A percentile compares a stretch with the other conserved stretches of the same genome.
Evolutionary conservation across 1,284 basidiomycete species (phyloP).

Genomic region (Papiliotrema nemorosa): DNA sequence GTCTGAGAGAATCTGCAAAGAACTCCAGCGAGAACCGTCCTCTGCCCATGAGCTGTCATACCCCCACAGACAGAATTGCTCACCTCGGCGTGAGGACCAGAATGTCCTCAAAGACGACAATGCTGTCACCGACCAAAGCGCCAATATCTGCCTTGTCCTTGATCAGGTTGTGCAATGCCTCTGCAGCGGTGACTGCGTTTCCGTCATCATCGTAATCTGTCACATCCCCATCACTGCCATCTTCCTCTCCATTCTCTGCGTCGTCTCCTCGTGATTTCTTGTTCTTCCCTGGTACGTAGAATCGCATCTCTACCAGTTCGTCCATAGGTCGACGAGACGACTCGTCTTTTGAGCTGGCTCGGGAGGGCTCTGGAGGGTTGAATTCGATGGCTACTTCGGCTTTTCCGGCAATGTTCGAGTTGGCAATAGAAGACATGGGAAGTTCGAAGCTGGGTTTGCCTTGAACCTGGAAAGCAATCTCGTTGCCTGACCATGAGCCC

Average conservation of each 20-base stretch:
- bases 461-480: conserved; percentile 84
- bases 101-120: conserved; percentile 94
- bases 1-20: conserved; percentile 87
- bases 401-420: conserved; percentile 95
- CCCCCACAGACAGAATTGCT: conserved; percentile 10
- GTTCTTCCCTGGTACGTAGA: conserved; percentile 81
- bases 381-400: conserved; percentile 98
- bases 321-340: conserved; percentile 56
- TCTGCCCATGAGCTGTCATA: conserved; percentile 47
- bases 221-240: conserved; percentile 66
- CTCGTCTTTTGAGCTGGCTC: conserved; percentile 35
- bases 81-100: conserved; percentile 85
- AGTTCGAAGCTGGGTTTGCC: conserved; percentile 91
- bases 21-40: conserved; percentile 98
- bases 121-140: conserved; percentile 84
- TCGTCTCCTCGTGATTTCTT: conserved; percentile 58
- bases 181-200: conserved; percentile 73
- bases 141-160: conserved; percentile 97
- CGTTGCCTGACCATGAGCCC: conserved; percentile 61
- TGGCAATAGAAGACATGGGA: conserved; percentile 81
- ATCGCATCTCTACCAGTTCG: conserved; percentile 93
- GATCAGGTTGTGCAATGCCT: conserved; percentile 93
- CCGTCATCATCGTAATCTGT: conserved; percentile 53
- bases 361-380: conserved; percentile 54
- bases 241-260: conserved; percentile 62